Conservation (phyloP, 805 yeast genomes). For the Pichia nanzhaoensis region DNA sequence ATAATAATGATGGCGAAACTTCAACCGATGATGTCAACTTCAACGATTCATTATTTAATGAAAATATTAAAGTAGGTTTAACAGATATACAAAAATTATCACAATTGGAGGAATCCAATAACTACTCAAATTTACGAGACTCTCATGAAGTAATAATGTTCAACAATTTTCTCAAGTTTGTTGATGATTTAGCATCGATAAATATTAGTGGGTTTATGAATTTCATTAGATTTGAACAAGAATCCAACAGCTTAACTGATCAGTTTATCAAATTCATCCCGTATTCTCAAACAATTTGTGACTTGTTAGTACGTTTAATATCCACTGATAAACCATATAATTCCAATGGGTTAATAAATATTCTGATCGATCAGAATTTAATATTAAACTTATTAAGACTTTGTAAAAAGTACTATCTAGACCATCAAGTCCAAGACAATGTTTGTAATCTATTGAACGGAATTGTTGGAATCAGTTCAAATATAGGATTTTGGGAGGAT, state of each 20-base stretch:
- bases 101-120: slow-evolving; percentile 16
- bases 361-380: slow-evolving; percentile 63
- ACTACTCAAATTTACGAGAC: slow-evolving; percentile 23
- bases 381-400: slow-evolving; percentile 61
- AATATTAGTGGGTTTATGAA: slow-evolving; percentile 69
- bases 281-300: slow-evolving; percentile 86
- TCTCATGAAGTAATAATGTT: slow-evolving; percentile 25
- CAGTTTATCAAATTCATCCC: slow-evolving; percentile 67
- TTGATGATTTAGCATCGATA: slow-evolving; percentile 76
- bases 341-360: slow-evolving; percentile 78
- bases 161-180: slow-evolving; percentile 65
- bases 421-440: slow-evolving; percentile 31
- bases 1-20: background rate
- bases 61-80: slow-evolving; percentile 15
- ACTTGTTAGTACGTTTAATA: slow-evolving; percentile 75
- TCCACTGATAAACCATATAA: slow-evolving; percentile 87
- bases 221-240: slow-evolving; percentile 50
- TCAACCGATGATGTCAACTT: slow-evolving; percentile 5
- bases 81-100: slow-evolving; percentile 15
- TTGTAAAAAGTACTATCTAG: slow-evolving; percentile 38
- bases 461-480: slow-evolving; percentile 49
- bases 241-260: slow-evolving; percentile 46
- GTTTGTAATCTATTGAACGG: slow-evolving; percentile 82
- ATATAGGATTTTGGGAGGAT: slow-evolving; percentile 32
- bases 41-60: slow-evolving; percentile 24